Conservation (phyloP, 2,329 filamentous ascomycete species). For the Colletotrichum spinosum region DNA sequence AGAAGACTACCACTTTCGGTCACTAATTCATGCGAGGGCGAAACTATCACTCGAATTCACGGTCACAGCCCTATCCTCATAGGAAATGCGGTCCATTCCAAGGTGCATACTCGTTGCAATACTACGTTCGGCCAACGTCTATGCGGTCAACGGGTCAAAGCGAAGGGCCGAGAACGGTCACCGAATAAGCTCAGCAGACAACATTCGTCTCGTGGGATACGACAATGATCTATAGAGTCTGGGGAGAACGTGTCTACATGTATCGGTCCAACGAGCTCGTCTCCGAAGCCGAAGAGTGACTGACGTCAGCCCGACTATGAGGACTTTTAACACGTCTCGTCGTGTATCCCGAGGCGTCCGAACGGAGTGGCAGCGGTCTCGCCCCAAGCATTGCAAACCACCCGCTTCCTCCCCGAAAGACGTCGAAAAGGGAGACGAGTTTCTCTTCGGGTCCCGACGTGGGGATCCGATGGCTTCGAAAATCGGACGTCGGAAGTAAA, state of each 20-base stretch:
- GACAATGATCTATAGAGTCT: too few species aligned
- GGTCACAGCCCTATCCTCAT: too few species aligned
- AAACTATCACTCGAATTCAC: too few species aligned
- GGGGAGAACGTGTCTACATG: too few species aligned
- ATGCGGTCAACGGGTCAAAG: too few species aligned
- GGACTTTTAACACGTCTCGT: neutral
- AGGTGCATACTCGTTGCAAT: too few species aligned
- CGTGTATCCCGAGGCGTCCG: slow-evolving; percentile 10
- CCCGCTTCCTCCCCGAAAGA: neutral
- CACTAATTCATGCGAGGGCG: neutral
- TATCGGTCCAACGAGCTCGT: neutral
- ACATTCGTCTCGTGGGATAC: too few species aligned
- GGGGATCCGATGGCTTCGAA: neutral
- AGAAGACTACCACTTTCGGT: neutral
- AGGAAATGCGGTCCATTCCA: too few species aligned
- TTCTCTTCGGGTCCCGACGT: slow-evolving; percentile 17
- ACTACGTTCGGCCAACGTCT: too few species aligned
- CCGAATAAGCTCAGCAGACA: too few species aligned
- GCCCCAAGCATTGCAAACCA: neutral
- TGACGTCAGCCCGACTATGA: neutral
- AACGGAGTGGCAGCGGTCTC: slow-evolving; percentile 4
- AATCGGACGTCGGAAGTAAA: neutral
- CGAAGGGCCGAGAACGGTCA: too few species aligned
- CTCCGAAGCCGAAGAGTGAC: neutral
- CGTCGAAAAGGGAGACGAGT: slow-evolving; percentile 9